Evolutionary conservation across 2,329 filamentous ascomycete genomes (phyloP).

Genomic region (Tolypocladium sp.): DNA sequence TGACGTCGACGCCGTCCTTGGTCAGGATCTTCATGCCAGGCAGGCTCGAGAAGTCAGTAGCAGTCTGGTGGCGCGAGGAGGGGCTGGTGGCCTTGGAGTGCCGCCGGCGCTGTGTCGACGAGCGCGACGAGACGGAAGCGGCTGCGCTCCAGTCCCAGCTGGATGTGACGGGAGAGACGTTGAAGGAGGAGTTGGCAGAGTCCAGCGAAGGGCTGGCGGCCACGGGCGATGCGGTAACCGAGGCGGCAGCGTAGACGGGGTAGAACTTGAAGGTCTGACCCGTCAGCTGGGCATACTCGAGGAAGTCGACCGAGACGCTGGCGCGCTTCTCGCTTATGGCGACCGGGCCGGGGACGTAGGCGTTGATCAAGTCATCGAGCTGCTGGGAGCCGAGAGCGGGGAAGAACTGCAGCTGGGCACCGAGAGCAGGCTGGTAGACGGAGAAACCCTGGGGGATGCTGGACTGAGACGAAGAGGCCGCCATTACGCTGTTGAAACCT

Average conservation of each 20-base stretch:
- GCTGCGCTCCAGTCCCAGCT: conserved; percentile 35
- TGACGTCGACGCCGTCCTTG: conserved; percentile 53
- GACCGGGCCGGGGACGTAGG: conserved; percentile 44
- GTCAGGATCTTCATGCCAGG: conserved; percentile 61
- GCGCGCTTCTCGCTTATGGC: conserved; percentile 51
- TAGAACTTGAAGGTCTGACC: conserved; percentile 55
- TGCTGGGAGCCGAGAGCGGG: conserved; percentile 55
- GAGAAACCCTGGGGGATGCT: conserved; percentile 41
- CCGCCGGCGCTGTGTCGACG: conserved; percentile 15
- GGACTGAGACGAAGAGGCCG: conserved; percentile 10
- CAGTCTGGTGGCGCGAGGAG: conserved; percentile 17
- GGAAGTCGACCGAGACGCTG: conserved; percentile 49
- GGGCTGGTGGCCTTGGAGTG: conserved; percentile 14
- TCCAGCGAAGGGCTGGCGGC: conserved; percentile 30
- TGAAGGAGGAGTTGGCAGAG: conserved; percentile 38
- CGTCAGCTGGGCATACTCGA: conserved; percentile 40
- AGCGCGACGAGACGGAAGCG: conserved; percentile 19
- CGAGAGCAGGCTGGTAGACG: conserved; percentile 49
- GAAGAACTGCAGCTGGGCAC: conserved; percentile 53
- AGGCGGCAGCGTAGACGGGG: conserved; percentile 30
- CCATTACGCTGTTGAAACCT: conserved; percentile 13
- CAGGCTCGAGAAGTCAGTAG: conserved; percentile 39
- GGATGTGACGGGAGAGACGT: conserved; percentile 39
- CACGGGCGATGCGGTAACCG: conserved; percentile 31
- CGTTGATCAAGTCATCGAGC: conserved; percentile 50